Evolutionary conservation across 352 stramenopile genomes (phyloP).

Genomic region (Globisporangium cylindrosporum): DNA sequence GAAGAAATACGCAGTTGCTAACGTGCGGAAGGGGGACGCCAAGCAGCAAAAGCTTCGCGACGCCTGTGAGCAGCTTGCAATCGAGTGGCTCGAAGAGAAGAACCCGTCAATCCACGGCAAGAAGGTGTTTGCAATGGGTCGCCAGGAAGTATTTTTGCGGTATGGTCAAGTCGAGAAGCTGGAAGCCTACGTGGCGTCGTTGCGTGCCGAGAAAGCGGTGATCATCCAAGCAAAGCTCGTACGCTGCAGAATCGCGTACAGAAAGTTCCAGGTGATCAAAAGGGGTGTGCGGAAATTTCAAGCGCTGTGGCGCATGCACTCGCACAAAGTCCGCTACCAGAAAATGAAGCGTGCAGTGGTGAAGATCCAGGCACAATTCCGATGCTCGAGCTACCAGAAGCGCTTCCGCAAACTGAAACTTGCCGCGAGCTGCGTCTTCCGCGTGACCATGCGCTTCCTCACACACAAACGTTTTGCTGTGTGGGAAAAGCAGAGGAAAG

Average conservation of each 20-base stretch:
- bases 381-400: conserved; percentile 27
- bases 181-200: conserved; percentile 39
- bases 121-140: conserved; percentile 62
- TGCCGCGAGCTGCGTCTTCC: conserved; percentile 37
- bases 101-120: conserved; percentile 20
- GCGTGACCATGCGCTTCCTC: conserved; percentile 35
- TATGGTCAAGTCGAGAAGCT: conserved; percentile 78
- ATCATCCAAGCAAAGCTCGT: conserved; percentile 52
- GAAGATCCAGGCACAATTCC: conserved; percentile 35
- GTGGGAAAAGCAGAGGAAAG: conserved; percentile 33
- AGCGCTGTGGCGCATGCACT: conserved; percentile 51
- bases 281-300: conserved; percentile 38
- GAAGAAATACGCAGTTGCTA: conserved; percentile 17
- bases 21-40: conserved; percentile 20
- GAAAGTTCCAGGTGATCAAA: conserved; percentile 43
- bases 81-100: conserved; percentile 39
- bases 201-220: conserved; percentile 47
- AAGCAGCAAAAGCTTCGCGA: conserved; percentile 19
- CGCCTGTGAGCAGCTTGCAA: conserved; percentile 48
- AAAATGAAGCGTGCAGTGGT: conserved; percentile 14
- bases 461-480: conserved; percentile 38
- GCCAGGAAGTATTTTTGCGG: conserved; percentile 70
- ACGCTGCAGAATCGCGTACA: conserved; percentile 31
- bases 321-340: conserved; percentile 13
- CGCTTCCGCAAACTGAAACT: conserved; percentile 29